phyloP scores from a whole-genome alignment of 345 rosid species.

The Citropsis articulata region DNA sequence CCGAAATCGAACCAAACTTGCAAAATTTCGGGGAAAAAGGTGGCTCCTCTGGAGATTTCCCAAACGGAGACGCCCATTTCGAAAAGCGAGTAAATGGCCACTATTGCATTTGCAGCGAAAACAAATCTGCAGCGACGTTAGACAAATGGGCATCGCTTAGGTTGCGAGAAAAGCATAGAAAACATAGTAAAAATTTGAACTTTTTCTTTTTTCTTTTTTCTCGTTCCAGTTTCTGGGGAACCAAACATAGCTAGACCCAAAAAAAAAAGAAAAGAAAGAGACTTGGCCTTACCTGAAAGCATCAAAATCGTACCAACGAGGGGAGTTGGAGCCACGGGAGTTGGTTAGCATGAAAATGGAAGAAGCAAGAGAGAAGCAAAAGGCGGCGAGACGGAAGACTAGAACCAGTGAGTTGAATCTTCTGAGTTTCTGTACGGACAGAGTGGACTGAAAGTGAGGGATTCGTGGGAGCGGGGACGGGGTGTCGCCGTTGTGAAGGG shows the following conservation, averaged over 20 bases:
- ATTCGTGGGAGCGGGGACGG: slow-evolving; percentile 41
- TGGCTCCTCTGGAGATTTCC: slow-evolving; percentile 74
- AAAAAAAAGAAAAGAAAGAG: not conserved
- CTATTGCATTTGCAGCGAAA: slow-evolving; percentile 81
- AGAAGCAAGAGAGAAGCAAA: slow-evolving; percentile 79
- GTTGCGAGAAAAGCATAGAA: not conserved
- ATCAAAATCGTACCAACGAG: slow-evolving; percentile 81
- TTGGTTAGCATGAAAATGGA: slow-evolving; percentile 86
- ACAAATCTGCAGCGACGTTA: slow-evolving; percentile 46
- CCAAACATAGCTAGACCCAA: slow-evolving; percentile 2
- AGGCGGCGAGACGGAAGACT: slow-evolving; percentile 67
- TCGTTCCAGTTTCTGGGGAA: slow-evolving; percentile 2
- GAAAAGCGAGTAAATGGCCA: slow-evolving; percentile 74
- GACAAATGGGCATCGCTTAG: not conserved
- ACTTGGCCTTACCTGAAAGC: slow-evolving; percentile 68
- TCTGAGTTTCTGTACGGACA: slow-evolving; percentile 68
- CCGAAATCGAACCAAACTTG: slow-evolving; percentile 99
- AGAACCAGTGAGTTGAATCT: slow-evolving; percentile 79
- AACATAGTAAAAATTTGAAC: not conserved
- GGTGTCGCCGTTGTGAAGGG: slow-evolving; percentile 59
- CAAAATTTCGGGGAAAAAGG: slow-evolving; percentile 74
- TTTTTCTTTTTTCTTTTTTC: not conserved
- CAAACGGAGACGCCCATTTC: slow-evolving; percentile 75
- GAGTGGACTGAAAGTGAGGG: slow-evolving; percentile 68
- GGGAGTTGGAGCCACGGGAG: slow-evolving; percentile 53